Base-by-base conservation (phyloP, 2,329 filamentous ascomycete species). In the Neonectria magnoliae region DNA sequence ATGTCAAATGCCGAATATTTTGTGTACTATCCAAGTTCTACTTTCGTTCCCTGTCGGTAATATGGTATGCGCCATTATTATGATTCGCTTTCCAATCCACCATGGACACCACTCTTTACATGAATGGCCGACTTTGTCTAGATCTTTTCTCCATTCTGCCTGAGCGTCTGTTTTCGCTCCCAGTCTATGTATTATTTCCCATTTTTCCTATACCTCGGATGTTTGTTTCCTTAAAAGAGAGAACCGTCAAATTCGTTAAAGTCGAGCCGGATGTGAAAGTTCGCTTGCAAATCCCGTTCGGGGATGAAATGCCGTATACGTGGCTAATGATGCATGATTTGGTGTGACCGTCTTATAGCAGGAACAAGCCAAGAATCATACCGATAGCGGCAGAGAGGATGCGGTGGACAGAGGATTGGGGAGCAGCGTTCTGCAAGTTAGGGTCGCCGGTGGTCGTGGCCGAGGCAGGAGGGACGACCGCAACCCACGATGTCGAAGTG, bases 401-500 rank as follows among this genome's bases (percentile, higher is more conserved):
- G 10, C 74, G 60, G 36, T 68, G 66, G 31, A 66, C 67, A 3
- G 71, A 72, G 38, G 63, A 65, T 22, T 65, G 70, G 11, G 66
- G 65, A 18, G 78, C 80, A 4, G 71, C 77, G 66, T 79, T 80
- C 67, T 83, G 81, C 31, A 83, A 73, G 31, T 73, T 75, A 38
- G 80, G 76, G 44, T 74, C 71, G 58, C 69, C 69, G 62, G 67
- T 66, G 16, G 66, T 65, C n/a, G 75, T 74, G 10, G 76, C 59
- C 31, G 75, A 67, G 22, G 73, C 68, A 1, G 78, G 76, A 1
- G 82, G 80, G 11, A 80, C 77, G 42, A 83, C 81, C 22, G 78
- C 80, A 3, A 86, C 84, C 71, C 78, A 83, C 0, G 83, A 84
- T 1, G 84, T 86, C n/a, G 80, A 80, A 11, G 84, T 86, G 53